Conservation (phyloP, 2,329 filamentous ascomycete genomes). For the Shiraia sp. region DNA sequence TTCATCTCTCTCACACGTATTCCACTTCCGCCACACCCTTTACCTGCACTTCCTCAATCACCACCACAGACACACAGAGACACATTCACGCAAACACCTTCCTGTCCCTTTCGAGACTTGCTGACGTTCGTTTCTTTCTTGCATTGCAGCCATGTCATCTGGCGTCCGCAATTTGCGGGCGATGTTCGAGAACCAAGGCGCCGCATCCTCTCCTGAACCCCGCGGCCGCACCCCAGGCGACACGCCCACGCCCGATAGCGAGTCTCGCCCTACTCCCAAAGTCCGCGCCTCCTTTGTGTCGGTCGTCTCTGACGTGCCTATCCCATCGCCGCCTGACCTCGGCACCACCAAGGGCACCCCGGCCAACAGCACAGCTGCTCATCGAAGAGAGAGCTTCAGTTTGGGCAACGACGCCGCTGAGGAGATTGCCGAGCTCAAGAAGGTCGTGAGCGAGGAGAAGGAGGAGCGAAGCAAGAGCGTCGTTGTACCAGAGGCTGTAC, state of each 20-base stretch:
- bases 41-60: neutral
- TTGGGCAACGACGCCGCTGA: slow-evolving; percentile 41
- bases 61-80: neutral
- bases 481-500: slow-evolving; percentile 44
- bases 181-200: slow-evolving; percentile 52
- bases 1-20: slow-evolving; percentile 31
- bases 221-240: slow-evolving; percentile 51
- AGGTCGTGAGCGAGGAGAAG: slow-evolving; percentile 46
- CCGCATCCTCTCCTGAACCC: slow-evolving; percentile 45
- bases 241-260: slow-evolving; percentile 32
- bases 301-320: slow-evolving; percentile 48
- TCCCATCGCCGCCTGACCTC: slow-evolving; percentile 22
- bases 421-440: slow-evolving; percentile 43
- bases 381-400: slow-evolving; percentile 50
- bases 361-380: slow-evolving; percentile 33
- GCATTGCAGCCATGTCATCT: slow-evolving; percentile 52
- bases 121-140: slow-evolving; percentile 27
- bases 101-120: neutral
- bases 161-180: slow-evolving; percentile 55
- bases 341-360: slow-evolving; percentile 32
- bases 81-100: slow-evolving; percentile 4
- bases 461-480: slow-evolving; percentile 44
- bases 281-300: slow-evolving; percentile 55
- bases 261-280: slow-evolving; percentile 47
- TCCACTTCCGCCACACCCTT: slow-evolving; percentile 9